Evolutionary conservation across 768 basidiomycete species (phyloP).

Genomic region (Kwoniella sp.): DNA sequence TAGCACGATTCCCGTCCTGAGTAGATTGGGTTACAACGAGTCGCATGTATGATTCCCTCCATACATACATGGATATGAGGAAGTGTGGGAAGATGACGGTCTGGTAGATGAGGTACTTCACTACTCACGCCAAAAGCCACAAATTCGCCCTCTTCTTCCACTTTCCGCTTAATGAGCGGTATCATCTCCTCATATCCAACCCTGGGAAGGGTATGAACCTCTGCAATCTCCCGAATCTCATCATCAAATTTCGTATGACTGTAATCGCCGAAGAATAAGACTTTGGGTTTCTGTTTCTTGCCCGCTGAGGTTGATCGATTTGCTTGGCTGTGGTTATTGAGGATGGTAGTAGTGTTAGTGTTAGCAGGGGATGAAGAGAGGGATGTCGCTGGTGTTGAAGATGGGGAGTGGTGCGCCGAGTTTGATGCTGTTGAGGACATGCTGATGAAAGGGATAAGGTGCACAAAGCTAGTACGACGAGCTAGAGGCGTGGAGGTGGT

Average conservation of each 20-base stretch:
- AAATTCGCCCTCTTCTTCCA: slow-evolving; percentile 32
- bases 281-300: slow-evolving; percentile 12
- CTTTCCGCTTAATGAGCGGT: slow-evolving; percentile 18
- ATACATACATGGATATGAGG: neutral
- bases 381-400: neutral
- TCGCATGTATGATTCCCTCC: too few species aligned
- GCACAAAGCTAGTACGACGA: too few species aligned
- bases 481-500: too few species aligned
- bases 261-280: slow-evolving; percentile 21
- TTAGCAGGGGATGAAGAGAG: neutral
- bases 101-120: too few species aligned
- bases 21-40: too few species aligned
- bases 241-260: slow-evolving; percentile 19
- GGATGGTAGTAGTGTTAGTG: neutral
- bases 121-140: slow-evolving; percentile 31
- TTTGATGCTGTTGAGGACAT: neutral
- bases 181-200: slow-evolving; percentile 17
- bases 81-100: too few species aligned
- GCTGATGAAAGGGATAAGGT: too few species aligned
- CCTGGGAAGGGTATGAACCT: slow-evolving; percentile 28
- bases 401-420: neutral
- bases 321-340: too few species aligned
- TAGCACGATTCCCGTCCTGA: too few species aligned
- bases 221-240: slow-evolving; percentile 24
- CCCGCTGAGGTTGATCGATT: too few species aligned